Base-by-base conservation (phyloP, 2,329 filamentous ascomycete genomes). In the Pezicula carpinea region DNA sequence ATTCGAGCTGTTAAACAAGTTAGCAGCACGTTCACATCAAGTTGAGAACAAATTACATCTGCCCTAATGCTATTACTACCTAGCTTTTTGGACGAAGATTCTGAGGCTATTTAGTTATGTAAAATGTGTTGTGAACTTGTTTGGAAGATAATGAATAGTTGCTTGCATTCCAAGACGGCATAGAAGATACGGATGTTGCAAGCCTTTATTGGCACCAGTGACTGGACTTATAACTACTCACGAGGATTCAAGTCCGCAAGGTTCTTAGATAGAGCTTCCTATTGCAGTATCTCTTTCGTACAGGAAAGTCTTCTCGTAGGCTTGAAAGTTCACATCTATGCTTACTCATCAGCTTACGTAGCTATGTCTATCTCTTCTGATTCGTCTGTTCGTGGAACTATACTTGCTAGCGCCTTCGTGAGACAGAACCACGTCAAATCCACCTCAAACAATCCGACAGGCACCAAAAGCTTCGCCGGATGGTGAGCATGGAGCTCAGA, bases 361-460 rank as follows among this genome's bases (percentile, higher is more conserved):
- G 33, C 23, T 41, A 34, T 40, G 38, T 35, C 26, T 41, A 31
- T 45, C 45, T 45, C 45, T 48, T 51, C 21, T 51, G 41, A 51
- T 51, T 51, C 42, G 49, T 46, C 46, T 39, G 43, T 43, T 51
- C 46, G 49, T 48, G n/a, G n/a, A n/a, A n/a, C n/a, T n/a, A 39
- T 19, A 40, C n/a, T 45, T 43, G 33, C 42, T 51, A 51, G 49
- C 49, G 49, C 39, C 46, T 43, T 48, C 14, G 32, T 29, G 41
- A 46, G 36, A 35, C 44, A 42, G 41, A 39, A 32, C 40, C 21
- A 23, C 22, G 22, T 23, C 32, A 49, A 49, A 46, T 46, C 43
- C 41, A 48, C 41, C n/a, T 43, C 43, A 42, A 42, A 43, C 40
- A 38, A 46, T 39, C 43, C 10, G 29, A 46, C 32, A 46, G 33